Evolutionary conservation across 176 grass and related monocot genomes (phyloP).

Genomic region (Melocanna baccifera): DNA sequence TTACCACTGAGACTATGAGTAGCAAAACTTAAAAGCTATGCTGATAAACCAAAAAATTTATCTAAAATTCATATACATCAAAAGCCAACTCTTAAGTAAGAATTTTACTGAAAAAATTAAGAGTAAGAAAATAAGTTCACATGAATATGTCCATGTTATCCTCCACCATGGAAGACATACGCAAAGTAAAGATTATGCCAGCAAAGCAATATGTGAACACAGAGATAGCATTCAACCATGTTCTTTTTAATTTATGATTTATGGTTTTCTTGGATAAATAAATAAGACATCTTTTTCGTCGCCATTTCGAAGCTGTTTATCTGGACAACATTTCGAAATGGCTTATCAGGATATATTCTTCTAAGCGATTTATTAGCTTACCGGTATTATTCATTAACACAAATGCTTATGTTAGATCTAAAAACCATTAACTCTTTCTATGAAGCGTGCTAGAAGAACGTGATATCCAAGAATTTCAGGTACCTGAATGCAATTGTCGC

Average conservation of each 20-base stretch:
- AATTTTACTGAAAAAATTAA: neutral
- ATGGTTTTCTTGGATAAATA: too few species aligned
- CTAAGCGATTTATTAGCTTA: rapidly evolving
- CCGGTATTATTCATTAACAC: too few species aligned
- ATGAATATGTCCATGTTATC: neutral
- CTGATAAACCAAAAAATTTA: neutral
- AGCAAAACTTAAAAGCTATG: neutral
- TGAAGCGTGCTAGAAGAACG: neutral
- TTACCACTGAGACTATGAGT: neutral
- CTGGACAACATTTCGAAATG: rapidly evolving
- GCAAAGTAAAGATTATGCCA: too few species aligned
- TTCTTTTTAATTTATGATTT: too few species aligned
- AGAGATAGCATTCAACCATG: neutral
- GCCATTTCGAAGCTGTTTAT: too few species aligned
- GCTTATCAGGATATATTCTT: too few species aligned
- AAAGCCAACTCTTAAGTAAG: neutral
- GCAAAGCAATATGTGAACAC: neutral
- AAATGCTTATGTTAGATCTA: rapidly evolving
- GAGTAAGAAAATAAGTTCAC: neutral
- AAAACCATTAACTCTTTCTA: neutral
- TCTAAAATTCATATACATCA: neutral
- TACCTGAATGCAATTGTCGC: neutral
- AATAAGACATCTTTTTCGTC: rapidly evolving
- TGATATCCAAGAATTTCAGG: neutral
- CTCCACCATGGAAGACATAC: neutral